Evolutionary conservation across 768 basidiomycete genomes (phyloP), one percentile per base, ranked within the genome.

Genomic region (Floccularia luteovirens): DNA sequence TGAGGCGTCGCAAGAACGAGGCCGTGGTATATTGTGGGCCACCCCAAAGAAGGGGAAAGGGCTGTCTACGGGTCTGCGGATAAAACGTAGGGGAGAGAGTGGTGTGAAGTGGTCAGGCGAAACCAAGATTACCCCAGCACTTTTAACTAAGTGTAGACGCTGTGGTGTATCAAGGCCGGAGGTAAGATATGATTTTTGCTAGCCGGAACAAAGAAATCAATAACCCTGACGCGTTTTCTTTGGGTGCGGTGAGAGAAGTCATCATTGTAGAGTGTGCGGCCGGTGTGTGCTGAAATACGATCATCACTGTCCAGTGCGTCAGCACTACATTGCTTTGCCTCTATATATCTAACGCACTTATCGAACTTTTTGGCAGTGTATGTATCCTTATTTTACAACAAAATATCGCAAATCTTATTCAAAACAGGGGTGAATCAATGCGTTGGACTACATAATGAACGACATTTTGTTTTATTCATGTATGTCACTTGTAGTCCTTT

Each of bases 381-480:
- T 40, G 58, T 51, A 5, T 2, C 16, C 2, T 10, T 8, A 4
- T 21, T 36, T n/a, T 33, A 30, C 12, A 36, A 10, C 31, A 14
- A 34, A 43, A 14, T 39, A 41, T 22, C 31, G 13, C 28, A 40
- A 24, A 41, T n/a, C 35, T 35, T 43, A 36, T 12, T 39, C 38
- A 21, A 7, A 5, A 5, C 53, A 92, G 90, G 92, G 92, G 79
- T 97, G 36, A 97, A 97, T 59, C 90, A 91, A 75, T 98, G 94
- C 55, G 94, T 99, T 31, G 94, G 94, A 8, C 59, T 98, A 5
- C 72, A 94, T 56, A 99, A 98, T 50, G 93, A 97, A 55, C 80
- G 94, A 0, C 91, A 97, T 62, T 99, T 99, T 51, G 74, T 94
- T 27, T 65, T 98, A 34, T 99, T 98, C 72, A 84, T 98, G 90